Base-by-base conservation (phyloP, 208 protist species). In the Zelonia costaricensis region DNA sequence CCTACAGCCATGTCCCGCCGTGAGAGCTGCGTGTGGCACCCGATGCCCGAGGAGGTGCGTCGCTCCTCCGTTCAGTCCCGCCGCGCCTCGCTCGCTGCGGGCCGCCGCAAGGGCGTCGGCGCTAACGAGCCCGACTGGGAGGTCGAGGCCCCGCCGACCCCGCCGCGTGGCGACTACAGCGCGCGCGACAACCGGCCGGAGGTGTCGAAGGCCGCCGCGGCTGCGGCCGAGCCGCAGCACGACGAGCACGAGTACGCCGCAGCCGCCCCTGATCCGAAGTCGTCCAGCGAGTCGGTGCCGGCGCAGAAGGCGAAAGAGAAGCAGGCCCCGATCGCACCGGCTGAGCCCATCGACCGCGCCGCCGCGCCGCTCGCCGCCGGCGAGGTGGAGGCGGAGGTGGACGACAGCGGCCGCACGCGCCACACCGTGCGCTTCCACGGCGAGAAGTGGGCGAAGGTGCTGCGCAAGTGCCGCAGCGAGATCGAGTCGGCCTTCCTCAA, bases 371-470 rank as follows among this genome's bases (percentile, higher is more conserved):
- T 53, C 13, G 56, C 31, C 10, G 27, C 36, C 12, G 53, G 22
- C 3, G 51, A 62, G 23, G 36, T 18, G 28, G 47, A 40, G 15
- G 45, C 49, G 18, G 65, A 58, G 25, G 59, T 28, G 51, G 1
- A 39, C 12, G 52, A 59, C 6, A 38, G 49, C 35, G 43, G 57
- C 57, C 74, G 76, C 53, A 76, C 69, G 1, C 76, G 70, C 51
- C 78, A 89, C 69, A 78, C 65, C 16, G 65, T 86, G 38, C 78
- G 69, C 52, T 89, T 89, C 63, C 78, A 71, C 59, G 82, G 82
- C 30, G 44, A 47, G n/a, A 57, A 61, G 57, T 88, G 82, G 82
- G 51, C 43, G 8, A 47, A 64, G 43, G 51, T 85, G 23, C 49
- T 80, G 44, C 52, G 36, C 38, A 59, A 45, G 15, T 55, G 69